A percentile compares a stretch with the other conserved stretches of the same genome.
These are phyloP conservation scores for Magnusiomyces clavatus DNA, from an alignment of 1,139 yeast species.

Conservation along the genomic window DNA sequence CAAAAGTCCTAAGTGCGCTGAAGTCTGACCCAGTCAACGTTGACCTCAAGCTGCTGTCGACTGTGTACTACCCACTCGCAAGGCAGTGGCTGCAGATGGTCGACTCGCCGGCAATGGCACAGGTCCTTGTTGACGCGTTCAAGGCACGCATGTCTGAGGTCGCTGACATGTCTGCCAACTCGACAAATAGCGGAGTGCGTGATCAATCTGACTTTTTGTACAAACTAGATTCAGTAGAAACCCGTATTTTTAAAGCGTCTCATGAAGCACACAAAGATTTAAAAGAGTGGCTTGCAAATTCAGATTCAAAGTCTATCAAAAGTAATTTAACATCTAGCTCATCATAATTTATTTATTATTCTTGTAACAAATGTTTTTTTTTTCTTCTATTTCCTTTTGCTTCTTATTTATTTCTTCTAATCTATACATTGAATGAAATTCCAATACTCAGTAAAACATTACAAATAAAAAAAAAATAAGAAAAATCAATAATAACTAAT, in stretches of 20 bases:
- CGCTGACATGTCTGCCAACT: constrained; percentile 60
- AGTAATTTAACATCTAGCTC: too few species aligned
- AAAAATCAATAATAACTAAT: too few species aligned
- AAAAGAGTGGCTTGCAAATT: constrained; percentile 48
- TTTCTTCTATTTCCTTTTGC: too few species aligned
- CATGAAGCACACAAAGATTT: constrained; percentile 56
- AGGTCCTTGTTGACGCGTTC: constrained; percentile 44
- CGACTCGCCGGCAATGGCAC: constrained; percentile 54
- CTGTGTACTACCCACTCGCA: constrained; percentile 60
- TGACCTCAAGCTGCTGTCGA: constrained; percentile 59
- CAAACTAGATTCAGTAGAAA: constrained; percentile 72
- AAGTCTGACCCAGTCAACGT: constrained; percentile 63
- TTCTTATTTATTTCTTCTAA: too few species aligned
- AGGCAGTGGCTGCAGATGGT: constrained; percentile 70
- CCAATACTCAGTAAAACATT: too few species aligned
- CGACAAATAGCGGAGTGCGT: constrained; percentile 31
- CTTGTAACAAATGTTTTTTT: too few species aligned
- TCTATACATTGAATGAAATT: too few species aligned
- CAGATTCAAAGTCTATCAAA: too few species aligned
- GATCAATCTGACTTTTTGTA: constrained; percentile 41
- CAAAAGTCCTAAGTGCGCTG: constrained; percentile 68
- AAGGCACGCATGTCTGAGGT: constrained; percentile 61
- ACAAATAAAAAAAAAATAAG: too few species aligned
- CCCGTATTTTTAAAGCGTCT: constrained; percentile 47
- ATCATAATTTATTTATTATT: too few species aligned